Evolutionary conservation across 495 filamentous ascomycete species (phyloP).

Genomic region (Lophium mytilinum): DNA sequence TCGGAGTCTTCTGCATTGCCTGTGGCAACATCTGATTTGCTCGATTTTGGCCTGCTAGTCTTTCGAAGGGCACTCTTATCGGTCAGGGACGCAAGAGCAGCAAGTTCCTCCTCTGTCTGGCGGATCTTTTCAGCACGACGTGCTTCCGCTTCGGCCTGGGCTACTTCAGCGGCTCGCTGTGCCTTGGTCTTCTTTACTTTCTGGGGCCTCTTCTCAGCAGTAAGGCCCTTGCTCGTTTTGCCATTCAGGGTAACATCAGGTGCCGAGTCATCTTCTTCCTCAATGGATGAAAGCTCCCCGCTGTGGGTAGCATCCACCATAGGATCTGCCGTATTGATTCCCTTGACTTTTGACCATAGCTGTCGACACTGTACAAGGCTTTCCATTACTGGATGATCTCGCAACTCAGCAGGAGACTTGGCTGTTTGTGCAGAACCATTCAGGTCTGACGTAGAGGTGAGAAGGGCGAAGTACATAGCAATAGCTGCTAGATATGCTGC

Average conservation of each 20-base stretch:
- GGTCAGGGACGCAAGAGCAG: slow-evolving; percentile 44
- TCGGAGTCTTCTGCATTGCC: slow-evolving; percentile 47
- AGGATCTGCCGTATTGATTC: slow-evolving; percentile 36
- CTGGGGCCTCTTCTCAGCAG: not conserved
- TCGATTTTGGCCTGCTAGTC: slow-evolving; percentile 27
- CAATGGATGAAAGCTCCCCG: slow-evolving; percentile 34
- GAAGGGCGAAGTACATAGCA: slow-evolving; percentile 86
- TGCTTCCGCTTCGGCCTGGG: slow-evolving; percentile 45
- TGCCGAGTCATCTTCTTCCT: slow-evolving; percentile 24
- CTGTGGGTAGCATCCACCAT: slow-evolving; percentile 33
- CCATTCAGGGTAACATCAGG: slow-evolving; percentile 4
- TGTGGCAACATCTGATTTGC: slow-evolving; percentile 25
- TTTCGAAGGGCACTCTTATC: slow-evolving; percentile 22
- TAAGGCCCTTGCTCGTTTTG: not conserved
- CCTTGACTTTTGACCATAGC: slow-evolving; percentile 70
- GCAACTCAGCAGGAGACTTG: slow-evolving; percentile 61
- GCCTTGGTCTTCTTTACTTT: slow-evolving; percentile 42
- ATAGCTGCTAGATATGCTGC: slow-evolving; percentile 77
- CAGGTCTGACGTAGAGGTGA: slow-evolving; percentile 62
- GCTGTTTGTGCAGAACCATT: slow-evolving; percentile 38
- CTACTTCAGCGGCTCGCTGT: slow-evolving; percentile 43
- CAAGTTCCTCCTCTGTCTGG: slow-evolving; percentile 61
- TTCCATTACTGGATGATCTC: slow-evolving; percentile 84
- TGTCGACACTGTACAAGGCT: slow-evolving; percentile 70
- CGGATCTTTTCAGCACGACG: slow-evolving; percentile 48